Evolutionary conservation across 345 rosid species (phyloP), one percentile per base, ranked within the genome.

Genomic region (Noccaea caerulescens): DNA sequence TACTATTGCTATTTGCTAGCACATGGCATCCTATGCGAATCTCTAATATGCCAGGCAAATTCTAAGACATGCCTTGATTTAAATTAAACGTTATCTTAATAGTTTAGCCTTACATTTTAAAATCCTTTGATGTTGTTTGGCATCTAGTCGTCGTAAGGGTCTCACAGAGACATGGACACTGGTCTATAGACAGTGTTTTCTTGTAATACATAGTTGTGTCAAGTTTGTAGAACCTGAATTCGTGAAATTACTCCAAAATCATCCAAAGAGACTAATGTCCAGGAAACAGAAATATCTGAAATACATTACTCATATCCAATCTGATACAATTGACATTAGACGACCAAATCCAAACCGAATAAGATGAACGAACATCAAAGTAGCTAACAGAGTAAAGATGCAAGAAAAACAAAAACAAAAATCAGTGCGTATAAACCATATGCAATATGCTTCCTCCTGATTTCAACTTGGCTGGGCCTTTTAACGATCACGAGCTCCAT

Each of bases 401-500:
- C 16, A 38, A 27, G 59, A 50, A 44, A 10, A 1, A 39, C 4
- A 39, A 8, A 13, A 27, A n/a, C n/a, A 18, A 39, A 33, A 52
- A 16, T 33, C 4, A 2, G 30, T 18, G 37, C 41, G 36, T 60
- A 16, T 12, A 7, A 12, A 41, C 23, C 36, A 32, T 50, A 47
- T n/a, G 65, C 51, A 27, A 32, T 51, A 47, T n/a, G 58, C 51
- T 38, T 56, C 8, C 46, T 64, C 36, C 33, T 16, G 27, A 39
- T 66, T 8, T 13, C 36, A 38, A 30, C 38, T 41, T 39, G 39
- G 63, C 53, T 10, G 34, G 30, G 36, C 1, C 3, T 0, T 8
- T 45, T 58, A 66, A 42, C 61, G 79, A 10, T 81, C 79, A 84
- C 46, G 86, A 81, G 62, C 65, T 67, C 16, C 71, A 36, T 55